These are phyloP conservation scores for Pneumocystis jirovecii DNA, from an alignment of 1,139 yeast species.

Conservation along the genomic window DNA sequence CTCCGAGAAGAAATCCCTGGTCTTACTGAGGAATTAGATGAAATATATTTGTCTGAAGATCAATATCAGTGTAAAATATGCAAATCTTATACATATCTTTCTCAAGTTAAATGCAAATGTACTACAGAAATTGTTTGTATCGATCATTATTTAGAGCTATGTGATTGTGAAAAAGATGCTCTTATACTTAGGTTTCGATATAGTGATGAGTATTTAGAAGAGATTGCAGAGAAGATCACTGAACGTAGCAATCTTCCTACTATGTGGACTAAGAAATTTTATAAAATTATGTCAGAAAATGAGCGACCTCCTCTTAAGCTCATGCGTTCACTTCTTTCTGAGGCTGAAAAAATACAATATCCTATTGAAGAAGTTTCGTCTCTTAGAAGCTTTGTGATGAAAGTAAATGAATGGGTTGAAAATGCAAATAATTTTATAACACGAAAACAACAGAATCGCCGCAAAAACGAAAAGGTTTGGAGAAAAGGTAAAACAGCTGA, in stretches of 20 bases:
- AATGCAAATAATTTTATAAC: constrained; percentile 39
- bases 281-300: constrained; percentile 28
- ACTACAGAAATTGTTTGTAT: constrained; percentile 29
- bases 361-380: constrained; percentile 24
- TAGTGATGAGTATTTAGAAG: constrained; percentile 39
- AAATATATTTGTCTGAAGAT: constrained; percentile 12
- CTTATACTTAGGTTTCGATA: constrained; percentile 18
- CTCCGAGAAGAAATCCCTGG: constrained; percentile 13
- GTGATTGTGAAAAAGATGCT: constrained; percentile 12
- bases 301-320: constrained; percentile 35
- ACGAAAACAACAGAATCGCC: constrained; percentile 37
- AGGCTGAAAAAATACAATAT: constrained; percentile 40
- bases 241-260: constrained; percentile 31
- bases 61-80: constrained; percentile 18
- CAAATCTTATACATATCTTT: constrained; percentile 20
- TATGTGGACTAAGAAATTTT: constrained; percentile 39
- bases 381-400: constrained; percentile 31
- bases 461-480: constrained; percentile 21
- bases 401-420: constrained; percentile 39
- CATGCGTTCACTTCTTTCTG: constrained; percentile 34
- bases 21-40: constrained; percentile 12
- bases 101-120: constrained; percentile 17
- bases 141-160: constrained; percentile 28
- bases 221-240: constrained; percentile 25
- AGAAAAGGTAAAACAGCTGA: constrained; percentile 16